A percentile compares a stretch with the other conserved stretches of the same genome.
These are phyloP conservation scores for Cyclospora cayetanensis DNA, from an alignment of 169 alveolate genomes.

Conservation along the genomic window DNA sequence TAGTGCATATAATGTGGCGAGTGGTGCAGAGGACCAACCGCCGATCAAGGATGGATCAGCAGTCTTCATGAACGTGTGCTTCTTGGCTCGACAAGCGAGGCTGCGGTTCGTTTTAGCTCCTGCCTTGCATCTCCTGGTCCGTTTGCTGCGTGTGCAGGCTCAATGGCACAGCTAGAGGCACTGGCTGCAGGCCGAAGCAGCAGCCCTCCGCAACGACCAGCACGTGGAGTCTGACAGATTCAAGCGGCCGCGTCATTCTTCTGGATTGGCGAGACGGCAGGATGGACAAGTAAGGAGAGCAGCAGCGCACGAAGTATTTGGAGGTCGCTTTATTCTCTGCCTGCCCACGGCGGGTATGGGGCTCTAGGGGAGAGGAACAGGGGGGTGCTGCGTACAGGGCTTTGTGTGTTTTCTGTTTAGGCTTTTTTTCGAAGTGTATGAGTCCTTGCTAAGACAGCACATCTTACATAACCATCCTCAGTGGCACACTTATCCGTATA, in stretches of 20 bases:
- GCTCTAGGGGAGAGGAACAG: too few relatives aligned
- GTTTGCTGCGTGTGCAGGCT: conserved; percentile 16
- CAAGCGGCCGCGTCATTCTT: conserved; percentile 66
- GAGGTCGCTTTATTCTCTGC: too few relatives aligned
- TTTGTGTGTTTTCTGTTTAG: not conserved
- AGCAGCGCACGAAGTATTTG: too few relatives aligned
- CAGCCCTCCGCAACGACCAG: conserved; percentile 65
- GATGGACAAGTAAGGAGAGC: conserved; percentile 56
- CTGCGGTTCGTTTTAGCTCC: too few relatives aligned
- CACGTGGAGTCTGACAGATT: conserved; percentile 67
- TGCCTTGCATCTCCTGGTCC: not conserved
- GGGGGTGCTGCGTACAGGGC: too few relatives aligned
- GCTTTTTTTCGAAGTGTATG: conserved; percentile 69
- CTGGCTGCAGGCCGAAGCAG: conserved; percentile 60
- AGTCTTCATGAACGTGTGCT: not conserved
- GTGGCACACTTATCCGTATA: conserved; percentile 68
- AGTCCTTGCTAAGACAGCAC: conserved; percentile 62
- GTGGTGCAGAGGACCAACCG: too few relatives aligned
- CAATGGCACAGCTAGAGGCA: conserved; percentile 65
- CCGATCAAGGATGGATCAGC: not conserved
- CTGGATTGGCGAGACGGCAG: conserved; percentile 68
- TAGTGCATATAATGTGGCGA: not conserved
- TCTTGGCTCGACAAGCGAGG: not conserved
- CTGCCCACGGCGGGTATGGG: too few relatives aligned
- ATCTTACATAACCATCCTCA: conserved; percentile 64